Percentiles rank a stretch among this genome's conserved stretches.
phyloP scores from a whole-genome alignment of 768 basidiomycete species.

The Phlebiopsis gigantea region DNA sequence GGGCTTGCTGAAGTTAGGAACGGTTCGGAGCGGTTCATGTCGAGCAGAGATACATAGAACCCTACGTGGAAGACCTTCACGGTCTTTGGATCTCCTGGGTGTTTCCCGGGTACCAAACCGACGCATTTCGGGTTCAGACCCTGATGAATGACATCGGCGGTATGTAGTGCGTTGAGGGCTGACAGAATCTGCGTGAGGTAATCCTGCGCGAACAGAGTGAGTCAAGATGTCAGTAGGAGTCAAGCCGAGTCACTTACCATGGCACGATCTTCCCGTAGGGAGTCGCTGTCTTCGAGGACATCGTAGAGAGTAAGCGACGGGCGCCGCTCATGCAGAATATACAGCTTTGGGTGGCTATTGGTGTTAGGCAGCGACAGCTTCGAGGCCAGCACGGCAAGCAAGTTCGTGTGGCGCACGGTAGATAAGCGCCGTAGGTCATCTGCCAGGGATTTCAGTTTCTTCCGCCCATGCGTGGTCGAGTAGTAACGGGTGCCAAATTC shows the following conservation, averaged over 20 bases:
- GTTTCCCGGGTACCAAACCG: constrained; percentile 50
- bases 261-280: constrained; percentile 67
- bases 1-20: constrained; percentile 34
- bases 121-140: constrained; percentile 56
- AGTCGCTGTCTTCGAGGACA: constrained; percentile 70
- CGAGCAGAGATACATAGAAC: constrained; percentile 68
- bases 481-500: constrained; percentile 70
- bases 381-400: constrained; percentile 63
- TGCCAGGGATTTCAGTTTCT: constrained; percentile 65
- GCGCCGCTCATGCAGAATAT: constrained; percentile 67
- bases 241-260: constrained; percentile 37
- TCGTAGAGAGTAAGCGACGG: constrained; percentile 65
- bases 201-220: constrained; percentile 39
- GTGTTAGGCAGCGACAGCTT: constrained; percentile 52
- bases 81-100: constrained; percentile 48
- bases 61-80: constrained; percentile 72
- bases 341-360: constrained; percentile 45
- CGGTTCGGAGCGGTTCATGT: constrained; percentile 81
- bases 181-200: constrained; percentile 71
- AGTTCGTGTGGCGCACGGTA: constrained; percentile 55
- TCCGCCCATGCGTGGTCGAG: constrained; percentile 58
- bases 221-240: background rate
- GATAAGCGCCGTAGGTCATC: constrained; percentile 59
- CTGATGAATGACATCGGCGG: constrained; percentile 63
- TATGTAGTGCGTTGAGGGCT: constrained; percentile 64